phyloP scores from a whole-genome alignment of 2,329 filamentous ascomycete species.

The Myriangium duriaei region DNA sequence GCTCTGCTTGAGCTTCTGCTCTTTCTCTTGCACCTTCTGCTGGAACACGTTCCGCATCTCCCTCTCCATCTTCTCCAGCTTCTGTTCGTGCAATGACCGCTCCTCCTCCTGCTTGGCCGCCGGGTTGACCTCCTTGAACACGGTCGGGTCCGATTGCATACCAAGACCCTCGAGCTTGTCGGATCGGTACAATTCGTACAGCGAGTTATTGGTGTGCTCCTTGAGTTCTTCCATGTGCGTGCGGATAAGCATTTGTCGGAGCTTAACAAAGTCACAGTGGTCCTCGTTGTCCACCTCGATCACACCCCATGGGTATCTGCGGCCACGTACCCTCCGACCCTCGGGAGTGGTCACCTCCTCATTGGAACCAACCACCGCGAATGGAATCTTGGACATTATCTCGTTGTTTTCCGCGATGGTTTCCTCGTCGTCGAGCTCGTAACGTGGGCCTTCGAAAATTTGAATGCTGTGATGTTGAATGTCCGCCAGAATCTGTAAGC shows the following conservation, averaged over 20 bases:
- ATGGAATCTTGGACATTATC: constrained; percentile 99
- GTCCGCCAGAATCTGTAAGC: constrained; percentile 88
- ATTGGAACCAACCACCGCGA: constrained; percentile 94
- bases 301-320: constrained; percentile 93
- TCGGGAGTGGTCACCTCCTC: constrained; percentile 83
- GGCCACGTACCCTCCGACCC: constrained; percentile 89
- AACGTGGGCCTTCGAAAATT: constrained; percentile 96
- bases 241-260: constrained; percentile 98
- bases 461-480: constrained; percentile 96
- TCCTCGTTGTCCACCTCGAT: constrained; percentile 99
- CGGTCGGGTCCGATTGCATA: constrained; percentile 93
- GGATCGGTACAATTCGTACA: constrained; percentile 99
- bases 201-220: constrained; percentile 97
- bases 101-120: constrained; percentile 99
- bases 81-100: constrained; percentile 94
- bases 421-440: constrained; percentile 98
- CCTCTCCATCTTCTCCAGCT: constrained; percentile 99
- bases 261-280: constrained; percentile 99
- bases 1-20: constrained; percentile 98
- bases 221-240: constrained; percentile 99
- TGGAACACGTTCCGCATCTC: constrained; percentile 99
- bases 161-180: constrained; percentile 99
- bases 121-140: constrained; percentile 99
- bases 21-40: constrained; percentile 98
- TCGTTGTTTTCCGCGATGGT: constrained; percentile 99